Evolutionary conservation across 371 early-diverging fungal species (phyloP).

Genomic region (Coemansia sp.): DNA sequence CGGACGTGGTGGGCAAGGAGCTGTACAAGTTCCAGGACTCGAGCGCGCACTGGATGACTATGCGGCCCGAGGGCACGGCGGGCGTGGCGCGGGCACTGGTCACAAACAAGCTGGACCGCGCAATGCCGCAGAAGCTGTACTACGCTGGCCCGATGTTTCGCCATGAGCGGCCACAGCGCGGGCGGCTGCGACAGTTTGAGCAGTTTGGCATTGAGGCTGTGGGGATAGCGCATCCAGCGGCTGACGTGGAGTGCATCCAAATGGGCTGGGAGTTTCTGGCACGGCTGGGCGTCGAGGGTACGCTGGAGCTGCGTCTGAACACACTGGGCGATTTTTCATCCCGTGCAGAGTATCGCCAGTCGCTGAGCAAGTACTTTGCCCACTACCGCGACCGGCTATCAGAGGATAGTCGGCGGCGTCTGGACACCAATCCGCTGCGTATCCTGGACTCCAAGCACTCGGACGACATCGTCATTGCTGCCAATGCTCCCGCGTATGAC

Average conservation of each 20-base stretch:
- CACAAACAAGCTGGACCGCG: conserved; percentile 46
- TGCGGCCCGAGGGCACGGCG: conserved; percentile 71
- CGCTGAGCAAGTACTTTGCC: conserved; percentile 52
- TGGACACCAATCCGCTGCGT: conserved; percentile 59
- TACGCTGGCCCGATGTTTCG: conserved; percentile 69
- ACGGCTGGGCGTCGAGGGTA: conserved; percentile 38
- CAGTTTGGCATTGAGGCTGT: conserved; percentile 64
- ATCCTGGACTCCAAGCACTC: conserved; percentile 62
- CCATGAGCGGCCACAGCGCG: conserved; percentile 65
- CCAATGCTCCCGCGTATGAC: conserved; percentile 46
- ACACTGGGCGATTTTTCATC: conserved; percentile 57
- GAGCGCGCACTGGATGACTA: conserved; percentile 53
- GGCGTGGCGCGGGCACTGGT: conserved; percentile 58
- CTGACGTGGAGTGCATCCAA: conserved; percentile 60
- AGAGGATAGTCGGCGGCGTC: conserved; percentile 52
- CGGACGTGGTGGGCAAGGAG: conserved; percentile 68
- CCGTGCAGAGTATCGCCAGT: conserved; percentile 48
- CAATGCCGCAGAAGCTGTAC: conserved; percentile 54
- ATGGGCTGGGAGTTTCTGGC: conserved; percentile 54
- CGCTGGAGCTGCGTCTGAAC: conserved; percentile 55
- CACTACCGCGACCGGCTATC: conserved; percentile 48
- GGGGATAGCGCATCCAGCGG: conserved; percentile 53
- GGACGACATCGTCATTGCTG: conserved; percentile 49
- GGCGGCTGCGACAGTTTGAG: conserved; percentile 67
- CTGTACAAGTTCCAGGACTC: conserved; percentile 62